These are phyloP conservation scores for Aspergillus texensis DNA, from an alignment of 2,329 filamentous ascomycete genomes.

Conservation along the genomic window DNA sequence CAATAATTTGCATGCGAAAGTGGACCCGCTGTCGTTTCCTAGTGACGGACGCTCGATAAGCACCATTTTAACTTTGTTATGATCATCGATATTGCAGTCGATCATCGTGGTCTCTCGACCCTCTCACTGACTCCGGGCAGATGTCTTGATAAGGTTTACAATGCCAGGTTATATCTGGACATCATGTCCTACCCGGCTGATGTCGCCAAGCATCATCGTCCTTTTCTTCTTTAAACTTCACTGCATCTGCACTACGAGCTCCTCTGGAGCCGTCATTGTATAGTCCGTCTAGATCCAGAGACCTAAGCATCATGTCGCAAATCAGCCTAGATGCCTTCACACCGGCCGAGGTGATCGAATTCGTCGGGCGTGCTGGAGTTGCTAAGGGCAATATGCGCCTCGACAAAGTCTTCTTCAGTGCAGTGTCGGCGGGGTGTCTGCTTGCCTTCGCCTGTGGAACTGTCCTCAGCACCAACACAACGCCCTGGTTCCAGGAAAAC, in stretches of 20 bases:
- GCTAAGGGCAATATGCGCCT: conserved; percentile 57
- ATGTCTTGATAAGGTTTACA: background rate
- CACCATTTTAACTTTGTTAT: background rate
- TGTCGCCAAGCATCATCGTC: background rate
- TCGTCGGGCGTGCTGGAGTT: conserved; percentile 53
- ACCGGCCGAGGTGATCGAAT: conserved; percentile 53
- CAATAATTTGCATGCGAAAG: background rate
- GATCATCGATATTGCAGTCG: background rate
- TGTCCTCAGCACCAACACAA: conserved; percentile 48
- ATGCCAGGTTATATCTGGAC: background rate
- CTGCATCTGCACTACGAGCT: background rate
- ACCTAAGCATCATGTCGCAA: background rate
- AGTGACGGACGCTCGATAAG: background rate
- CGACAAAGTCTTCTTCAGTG: conserved; percentile 56
- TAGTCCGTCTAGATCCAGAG: background rate
- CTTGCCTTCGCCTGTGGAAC: conserved; percentile 56
- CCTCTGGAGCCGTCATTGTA: background rate
- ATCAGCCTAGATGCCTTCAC: conserved; percentile 44
- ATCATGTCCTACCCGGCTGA: background rate
- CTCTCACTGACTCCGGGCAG: background rate
- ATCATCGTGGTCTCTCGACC: background rate
- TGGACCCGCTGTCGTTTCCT: background rate
- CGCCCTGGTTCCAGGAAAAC: conserved; percentile 54
- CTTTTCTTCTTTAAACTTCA: background rate
- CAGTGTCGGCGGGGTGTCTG: conserved; percentile 55